Evolutionary conservation across 805 yeast genomes (phyloP).

Genomic region (Candida xyloterini): DNA sequence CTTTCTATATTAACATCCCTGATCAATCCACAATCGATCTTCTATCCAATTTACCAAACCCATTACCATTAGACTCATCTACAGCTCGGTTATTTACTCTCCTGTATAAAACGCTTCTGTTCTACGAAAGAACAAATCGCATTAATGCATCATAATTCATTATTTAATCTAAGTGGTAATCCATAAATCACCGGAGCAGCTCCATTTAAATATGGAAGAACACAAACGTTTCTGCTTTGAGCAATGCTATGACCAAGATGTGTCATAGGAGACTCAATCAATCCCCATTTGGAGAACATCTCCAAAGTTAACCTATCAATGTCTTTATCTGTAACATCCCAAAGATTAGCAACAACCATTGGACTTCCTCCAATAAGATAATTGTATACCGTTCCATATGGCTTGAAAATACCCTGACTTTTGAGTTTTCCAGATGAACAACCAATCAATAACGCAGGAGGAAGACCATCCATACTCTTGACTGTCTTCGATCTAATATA

Average conservation of each 20-base stretch:
- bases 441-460: slow-evolving; percentile 74
- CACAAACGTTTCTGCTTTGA: slow-evolving; percentile 63
- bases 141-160: slow-evolving; percentile 6
- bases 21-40: neutral
- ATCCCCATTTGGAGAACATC: slow-evolving; percentile 65
- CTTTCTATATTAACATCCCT: slow-evolving; percentile 3
- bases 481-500: slow-evolving; percentile 58
- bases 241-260: slow-evolving; percentile 56
- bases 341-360: slow-evolving; percentile 76
- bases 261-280: slow-evolving; percentile 24
- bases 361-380: slow-evolving; percentile 82
- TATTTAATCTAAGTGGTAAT: slow-evolving; percentile 50
- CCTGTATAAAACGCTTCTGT: slow-evolving; percentile 2
- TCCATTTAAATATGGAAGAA: slow-evolving; percentile 75
- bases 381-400: slow-evolving; percentile 72
- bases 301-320: slow-evolving; percentile 72
- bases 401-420: slow-evolving; percentile 57
- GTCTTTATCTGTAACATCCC: slow-evolving; percentile 98
- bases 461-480: slow-evolving; percentile 40
- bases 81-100: neutral
- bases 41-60: slow-evolving; percentile 1
- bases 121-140: slow-evolving; percentile 4
- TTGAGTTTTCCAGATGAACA: slow-evolving; percentile 81
- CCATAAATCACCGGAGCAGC: slow-evolving; percentile 94
- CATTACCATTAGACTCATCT: slow-evolving; percentile 1